phyloP scores from a whole-genome alignment of 2,329 filamentous ascomycete species.

The Pseudogymnoascus sp. region DNA sequence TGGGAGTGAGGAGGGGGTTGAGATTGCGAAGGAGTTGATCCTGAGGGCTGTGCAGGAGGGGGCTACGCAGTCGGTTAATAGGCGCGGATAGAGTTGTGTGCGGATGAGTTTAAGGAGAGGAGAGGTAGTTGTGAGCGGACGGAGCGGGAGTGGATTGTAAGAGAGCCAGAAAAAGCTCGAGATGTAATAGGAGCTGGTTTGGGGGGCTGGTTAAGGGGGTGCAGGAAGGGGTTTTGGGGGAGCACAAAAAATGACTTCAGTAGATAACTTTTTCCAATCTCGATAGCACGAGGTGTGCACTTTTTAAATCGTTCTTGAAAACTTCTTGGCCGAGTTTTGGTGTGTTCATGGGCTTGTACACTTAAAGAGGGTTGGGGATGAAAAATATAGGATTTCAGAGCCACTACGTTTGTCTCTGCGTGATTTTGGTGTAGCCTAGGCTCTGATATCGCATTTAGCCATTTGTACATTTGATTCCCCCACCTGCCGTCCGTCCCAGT shows the following conservation, averaged over 20 bases:
- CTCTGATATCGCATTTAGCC: neutral
- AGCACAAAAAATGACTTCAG: conserved; percentile 5
- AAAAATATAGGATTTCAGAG: neutral
- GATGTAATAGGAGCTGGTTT: neutral
- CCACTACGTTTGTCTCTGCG: neutral
- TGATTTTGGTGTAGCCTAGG: neutral
- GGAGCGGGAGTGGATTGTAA: neutral
- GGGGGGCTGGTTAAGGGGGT: neutral
- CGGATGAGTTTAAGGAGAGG: neutral
- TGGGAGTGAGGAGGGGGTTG: conserved; percentile 70
- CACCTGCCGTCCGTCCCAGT: neutral
- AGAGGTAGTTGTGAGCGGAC: neutral
- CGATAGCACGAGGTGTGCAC: neutral
- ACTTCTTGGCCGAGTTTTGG: neutral
- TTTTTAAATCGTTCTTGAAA: neutral
- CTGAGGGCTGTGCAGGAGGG: conserved; percentile 70
- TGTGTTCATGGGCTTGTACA: neutral
- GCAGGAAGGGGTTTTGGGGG: neutral
- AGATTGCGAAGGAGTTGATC: conserved; percentile 83
- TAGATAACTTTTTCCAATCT: neutral
- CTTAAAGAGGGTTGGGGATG: neutral
- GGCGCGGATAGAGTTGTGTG: neutral
- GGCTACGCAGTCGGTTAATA: conserved; percentile 2
- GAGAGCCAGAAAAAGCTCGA: neutral
- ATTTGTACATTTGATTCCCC: neutral